phyloP scores from a whole-genome alignment of 805 yeast genomes.

The Saccharomycopsis schoenii region DNA sequence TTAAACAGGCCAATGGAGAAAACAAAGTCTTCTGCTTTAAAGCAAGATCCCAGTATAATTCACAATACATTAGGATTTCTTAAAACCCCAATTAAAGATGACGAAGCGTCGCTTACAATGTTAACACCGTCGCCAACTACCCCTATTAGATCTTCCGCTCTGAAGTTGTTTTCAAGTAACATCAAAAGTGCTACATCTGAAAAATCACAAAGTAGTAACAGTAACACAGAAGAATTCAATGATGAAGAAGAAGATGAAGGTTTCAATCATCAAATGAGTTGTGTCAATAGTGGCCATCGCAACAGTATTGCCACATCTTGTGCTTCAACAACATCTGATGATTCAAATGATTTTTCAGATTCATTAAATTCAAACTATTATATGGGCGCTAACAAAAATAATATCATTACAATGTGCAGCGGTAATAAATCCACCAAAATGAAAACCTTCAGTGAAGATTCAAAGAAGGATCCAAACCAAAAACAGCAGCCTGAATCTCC shows the following conservation, averaged over 20 bases:
- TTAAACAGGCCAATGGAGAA: background rate
- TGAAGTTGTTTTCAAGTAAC: background rate
- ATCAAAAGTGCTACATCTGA: slow-evolving; percentile 3
- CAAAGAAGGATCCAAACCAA: background rate
- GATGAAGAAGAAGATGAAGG: slow-evolving; percentile 9
- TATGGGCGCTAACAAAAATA: slow-evolving; percentile 1
- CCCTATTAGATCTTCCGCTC: slow-evolving; percentile 5
- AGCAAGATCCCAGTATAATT: background rate
- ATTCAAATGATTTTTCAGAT: background rate
- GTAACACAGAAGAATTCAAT: background rate
- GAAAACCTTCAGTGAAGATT: background rate
- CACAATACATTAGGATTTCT: background rate
- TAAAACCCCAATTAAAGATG: background rate
- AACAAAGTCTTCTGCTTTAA: background rate
- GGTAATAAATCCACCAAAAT: background rate
- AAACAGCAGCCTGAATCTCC: background rate
- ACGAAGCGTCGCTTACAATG: slow-evolving; percentile 1
- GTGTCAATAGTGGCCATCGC: background rate
- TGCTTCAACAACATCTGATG: background rate
- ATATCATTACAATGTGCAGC: background rate
- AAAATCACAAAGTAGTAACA: background rate
- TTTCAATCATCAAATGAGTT: background rate
- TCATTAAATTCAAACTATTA: background rate
- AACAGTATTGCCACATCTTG: background rate
- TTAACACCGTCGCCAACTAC: slow-evolving; percentile 15